Percentiles rank a stretch among this genome's conserved stretches.
Evolutionary conservation across 1,284 basidiomycete species (phyloP).

Genomic region (Ceratobasidium sp.): DNA sequence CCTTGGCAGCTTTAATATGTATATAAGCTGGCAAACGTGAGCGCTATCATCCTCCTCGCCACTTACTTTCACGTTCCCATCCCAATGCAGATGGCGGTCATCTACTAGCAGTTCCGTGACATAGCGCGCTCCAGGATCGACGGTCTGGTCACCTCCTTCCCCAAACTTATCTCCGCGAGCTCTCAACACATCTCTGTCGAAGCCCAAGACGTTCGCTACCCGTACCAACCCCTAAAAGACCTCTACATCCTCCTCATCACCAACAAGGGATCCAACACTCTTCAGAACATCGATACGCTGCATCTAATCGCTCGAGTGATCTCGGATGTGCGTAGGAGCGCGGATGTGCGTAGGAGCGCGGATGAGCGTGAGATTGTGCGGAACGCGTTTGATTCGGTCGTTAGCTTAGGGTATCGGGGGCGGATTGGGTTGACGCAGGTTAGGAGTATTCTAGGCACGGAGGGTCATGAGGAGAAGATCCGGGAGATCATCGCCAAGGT

Average conservation of each 20-base stretch:
- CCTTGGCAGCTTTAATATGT: slow-evolving; percentile 92
- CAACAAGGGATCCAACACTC: slow-evolving; percentile 97
- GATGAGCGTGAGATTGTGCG: slow-evolving; percentile 94
- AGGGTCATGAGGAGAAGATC: slow-evolving; percentile 99
- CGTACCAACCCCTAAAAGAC: slow-evolving; percentile 98
- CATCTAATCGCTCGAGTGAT: slow-evolving; percentile 95
- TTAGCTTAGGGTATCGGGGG: slow-evolving; percentile 94
- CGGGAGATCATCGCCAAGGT: slow-evolving; percentile 98
- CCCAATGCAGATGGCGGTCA: slow-evolving; percentile 71
- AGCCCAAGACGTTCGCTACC: slow-evolving; percentile 92
- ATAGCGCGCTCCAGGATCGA: slow-evolving; percentile 94
- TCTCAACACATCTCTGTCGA: slow-evolving; percentile 98
- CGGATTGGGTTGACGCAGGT: slow-evolving; percentile 93
- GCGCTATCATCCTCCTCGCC: slow-evolving; percentile 49
- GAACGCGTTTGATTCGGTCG: slow-evolving; percentile 98
- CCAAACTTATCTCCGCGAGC: slow-evolving; percentile 95
- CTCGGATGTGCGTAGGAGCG: slow-evolving; percentile 88
- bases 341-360: slow-evolving; percentile 90
- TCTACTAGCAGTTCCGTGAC: slow-evolving; percentile 96
- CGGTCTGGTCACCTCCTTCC: slow-evolving; percentile 95
- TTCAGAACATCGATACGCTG: slow-evolving; percentile 97
- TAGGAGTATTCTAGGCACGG: slow-evolving; percentile 94
- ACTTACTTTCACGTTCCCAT: slow-evolving; percentile 3
- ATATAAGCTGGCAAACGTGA: slow-evolving; percentile 92
- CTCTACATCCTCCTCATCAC: slow-evolving; percentile 98